Evolutionary conservation across 495 filamentous ascomycete genomes (phyloP).

Genomic region (Saxophila tyrrhenica): DNA sequence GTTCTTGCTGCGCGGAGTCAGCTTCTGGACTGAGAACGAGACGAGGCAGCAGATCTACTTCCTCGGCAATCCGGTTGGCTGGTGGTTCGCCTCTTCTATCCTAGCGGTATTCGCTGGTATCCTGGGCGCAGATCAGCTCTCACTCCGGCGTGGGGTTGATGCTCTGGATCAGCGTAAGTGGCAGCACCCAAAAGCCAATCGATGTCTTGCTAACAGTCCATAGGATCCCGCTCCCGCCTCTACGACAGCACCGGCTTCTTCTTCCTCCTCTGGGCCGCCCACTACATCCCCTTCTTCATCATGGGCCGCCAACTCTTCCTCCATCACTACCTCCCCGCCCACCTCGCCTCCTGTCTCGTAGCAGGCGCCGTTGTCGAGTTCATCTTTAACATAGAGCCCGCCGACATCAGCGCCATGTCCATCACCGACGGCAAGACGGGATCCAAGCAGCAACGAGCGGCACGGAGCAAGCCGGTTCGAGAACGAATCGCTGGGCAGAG

Average conservation of each 20-base stretch:
- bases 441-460: constrained; percentile 27
- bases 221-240: constrained; percentile 79
- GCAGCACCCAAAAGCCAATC: background rate
- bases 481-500: constrained; percentile 75
- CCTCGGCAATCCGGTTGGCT: constrained; percentile 90
- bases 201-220: constrained; percentile 1
- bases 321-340: constrained; percentile 73
- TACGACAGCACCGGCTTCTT: constrained; percentile 99
- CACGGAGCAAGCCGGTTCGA: constrained; percentile 45
- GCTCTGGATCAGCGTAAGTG: constrained; percentile 85
- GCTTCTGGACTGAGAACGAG: constrained; percentile 98
- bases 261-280: constrained; percentile 75
- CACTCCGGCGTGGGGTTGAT: constrained; percentile 81
- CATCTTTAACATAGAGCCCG: constrained; percentile 80
- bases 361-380: constrained; percentile 96
- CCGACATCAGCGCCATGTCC: constrained; percentile 32
- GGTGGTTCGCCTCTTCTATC: constrained; percentile 90
- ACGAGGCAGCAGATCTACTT: constrained; percentile 98
- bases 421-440: constrained; percentile 40
- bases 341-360: constrained; percentile 84
- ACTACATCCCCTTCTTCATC: constrained; percentile 64
- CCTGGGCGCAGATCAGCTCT: constrained; percentile 84
- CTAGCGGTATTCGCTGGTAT: constrained; percentile 91
- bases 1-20: constrained; percentile 89
- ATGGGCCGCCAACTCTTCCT: constrained; percentile 68